phyloP scores from a whole-genome alignment of 345 rosid genomes.

The Bruguiera parviflora region DNA sequence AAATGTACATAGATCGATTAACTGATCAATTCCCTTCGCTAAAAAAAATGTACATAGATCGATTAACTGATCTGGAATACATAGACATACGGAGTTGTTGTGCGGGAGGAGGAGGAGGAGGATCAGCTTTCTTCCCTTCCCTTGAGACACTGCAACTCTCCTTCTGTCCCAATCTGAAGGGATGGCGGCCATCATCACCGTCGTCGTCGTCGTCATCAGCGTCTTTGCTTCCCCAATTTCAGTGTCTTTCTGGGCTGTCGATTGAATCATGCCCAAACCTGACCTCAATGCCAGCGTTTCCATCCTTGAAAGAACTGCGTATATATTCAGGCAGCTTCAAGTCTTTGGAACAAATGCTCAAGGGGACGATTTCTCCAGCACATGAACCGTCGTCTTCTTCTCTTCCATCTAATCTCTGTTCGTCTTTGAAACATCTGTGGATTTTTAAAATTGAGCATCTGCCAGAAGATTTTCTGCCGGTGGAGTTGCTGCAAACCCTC shows the following conservation, averaged over 20 bases:
- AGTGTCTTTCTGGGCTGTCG: background rate
- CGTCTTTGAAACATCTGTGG: too few species aligned
- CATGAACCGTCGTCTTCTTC: too few species aligned
- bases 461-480: too few species aligned
- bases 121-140: slow-evolving; percentile 4
- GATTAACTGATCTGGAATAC: slow-evolving; percentile 8
- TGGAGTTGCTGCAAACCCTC: too few species aligned
- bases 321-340: too few species aligned
- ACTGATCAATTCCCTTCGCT: slow-evolving; percentile 7
- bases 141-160: slow-evolving; percentile 1
- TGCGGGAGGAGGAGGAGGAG: background rate
- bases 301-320: background rate
- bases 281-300: slow-evolving; percentile 11
- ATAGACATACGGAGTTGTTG: slow-evolving; percentile 1
- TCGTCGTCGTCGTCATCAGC: background rate
- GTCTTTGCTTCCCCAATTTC: background rate
- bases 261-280: slow-evolving; percentile 5
- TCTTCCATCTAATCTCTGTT: too few species aligned
- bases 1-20: background rate
- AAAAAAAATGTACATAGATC: slow-evolving; percentile 1
- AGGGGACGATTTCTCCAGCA: too few species aligned
- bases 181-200: slow-evolving; percentile 2
- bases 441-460: too few species aligned
- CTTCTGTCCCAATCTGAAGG: slow-evolving; percentile 10
- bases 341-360: too few species aligned